phyloP scores from a whole-genome alignment of 306 rosid species.

The Dicorynia guianensis region DNA sequence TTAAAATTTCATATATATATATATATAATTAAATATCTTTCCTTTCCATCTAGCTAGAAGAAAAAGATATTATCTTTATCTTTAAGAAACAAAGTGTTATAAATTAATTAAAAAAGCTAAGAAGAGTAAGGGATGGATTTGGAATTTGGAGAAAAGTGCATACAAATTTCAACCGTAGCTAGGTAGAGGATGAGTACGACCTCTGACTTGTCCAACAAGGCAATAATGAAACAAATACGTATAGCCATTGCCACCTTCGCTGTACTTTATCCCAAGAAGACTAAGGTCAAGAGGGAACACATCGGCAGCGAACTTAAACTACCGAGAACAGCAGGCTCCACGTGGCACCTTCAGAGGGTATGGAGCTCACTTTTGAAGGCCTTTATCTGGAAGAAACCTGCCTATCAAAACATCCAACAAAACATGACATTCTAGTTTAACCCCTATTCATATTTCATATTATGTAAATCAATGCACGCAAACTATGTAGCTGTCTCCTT shows the following conservation, averaged over 20 bases:
- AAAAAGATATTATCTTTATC: no score
- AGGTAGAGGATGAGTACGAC: no score
- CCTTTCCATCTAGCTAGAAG: no score
- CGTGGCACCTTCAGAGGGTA: conserved; percentile 40
- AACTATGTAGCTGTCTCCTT: conserved; percentile 5
- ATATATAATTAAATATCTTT: no score
- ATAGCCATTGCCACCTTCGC: conserved; percentile 33
- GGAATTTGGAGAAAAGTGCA: no score
- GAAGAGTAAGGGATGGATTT: neutral
- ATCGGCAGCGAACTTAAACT: conserved; percentile 55
- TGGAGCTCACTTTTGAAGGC: conserved; percentile 41
- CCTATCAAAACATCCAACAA: conserved; percentile 29
- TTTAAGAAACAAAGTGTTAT: no score
- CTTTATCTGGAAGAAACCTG: conserved; percentile 23
- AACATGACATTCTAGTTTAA: neutral
- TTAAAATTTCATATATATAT: no score
- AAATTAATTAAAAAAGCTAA: no score
- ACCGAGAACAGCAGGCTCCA: conserved; percentile 53
- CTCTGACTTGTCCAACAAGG: conserved; percentile 49
- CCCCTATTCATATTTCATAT: neutral
- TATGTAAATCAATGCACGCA: conserved; percentile 41
- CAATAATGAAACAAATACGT: conserved; percentile 24
- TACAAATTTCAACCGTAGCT: neutral
- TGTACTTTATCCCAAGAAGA: conserved; percentile 20
- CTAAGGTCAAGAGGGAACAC: conserved; percentile 17